phyloP scores from a whole-genome alignment of 2,329 filamentous ascomycete species.

The Cercospora janseana region DNA sequence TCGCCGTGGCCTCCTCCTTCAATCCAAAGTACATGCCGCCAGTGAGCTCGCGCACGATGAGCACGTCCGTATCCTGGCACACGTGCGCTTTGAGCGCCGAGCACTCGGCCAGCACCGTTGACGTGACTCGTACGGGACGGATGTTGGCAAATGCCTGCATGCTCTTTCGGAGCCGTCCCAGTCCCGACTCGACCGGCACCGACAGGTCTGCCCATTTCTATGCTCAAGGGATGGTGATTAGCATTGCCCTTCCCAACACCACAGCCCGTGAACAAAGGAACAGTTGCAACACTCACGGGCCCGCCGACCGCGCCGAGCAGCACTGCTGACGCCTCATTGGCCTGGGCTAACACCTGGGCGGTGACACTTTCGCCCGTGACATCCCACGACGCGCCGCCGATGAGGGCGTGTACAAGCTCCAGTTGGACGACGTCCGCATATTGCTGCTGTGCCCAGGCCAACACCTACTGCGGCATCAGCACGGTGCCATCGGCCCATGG shows the following conservation, averaged over 20 bases:
- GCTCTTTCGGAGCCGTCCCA: slow-evolving; percentile 1
- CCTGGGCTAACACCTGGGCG: neutral
- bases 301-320: neutral
- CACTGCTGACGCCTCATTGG: neutral
- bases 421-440: neutral
- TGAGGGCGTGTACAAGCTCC: neutral
- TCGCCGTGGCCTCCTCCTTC: neutral
- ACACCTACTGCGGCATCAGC: too few species aligned
- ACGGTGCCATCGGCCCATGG: too few species aligned
- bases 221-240: neutral
- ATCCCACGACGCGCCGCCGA: neutral
- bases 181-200: neutral
- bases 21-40: neutral
- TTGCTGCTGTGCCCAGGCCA: too few species aligned
- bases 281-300: too few species aligned
- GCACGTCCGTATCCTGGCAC: neutral
- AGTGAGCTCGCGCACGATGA: neutral
- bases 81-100: neutral
- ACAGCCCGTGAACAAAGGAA: too few species aligned
- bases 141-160: slow-evolving; percentile 3
- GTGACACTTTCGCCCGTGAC: neutral
- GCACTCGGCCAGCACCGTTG: neutral
- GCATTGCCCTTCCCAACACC: neutral
- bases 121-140: neutral
- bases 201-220: neutral